phyloP scores from a whole-genome alignment of 2,329 filamentous ascomycete genomes.

The Microsporum audouinii region DNA sequence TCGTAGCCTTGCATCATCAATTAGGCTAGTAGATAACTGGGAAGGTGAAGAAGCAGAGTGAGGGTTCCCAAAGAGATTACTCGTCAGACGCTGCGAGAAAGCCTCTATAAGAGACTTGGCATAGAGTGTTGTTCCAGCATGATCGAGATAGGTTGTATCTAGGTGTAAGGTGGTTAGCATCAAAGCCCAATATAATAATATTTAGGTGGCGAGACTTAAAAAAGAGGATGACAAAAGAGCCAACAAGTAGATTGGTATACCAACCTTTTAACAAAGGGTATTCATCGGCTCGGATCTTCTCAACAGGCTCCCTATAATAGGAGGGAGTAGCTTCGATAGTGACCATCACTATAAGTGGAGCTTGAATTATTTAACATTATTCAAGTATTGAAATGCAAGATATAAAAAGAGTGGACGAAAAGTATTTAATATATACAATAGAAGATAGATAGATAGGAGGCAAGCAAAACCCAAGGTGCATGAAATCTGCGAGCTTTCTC shows the following conservation, averaged over 20 bases:
- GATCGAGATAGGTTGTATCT: conserved; percentile 77
- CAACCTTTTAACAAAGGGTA: conserved; percentile 37
- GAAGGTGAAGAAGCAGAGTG: conserved; percentile 78
- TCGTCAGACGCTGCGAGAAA: conserved; percentile 68
- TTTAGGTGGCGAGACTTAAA: not conserved
- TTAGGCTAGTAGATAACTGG: conserved; percentile 58
- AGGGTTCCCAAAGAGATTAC: conserved; percentile 76
- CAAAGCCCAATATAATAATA: not conserved
- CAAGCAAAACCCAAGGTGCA: not conserved
- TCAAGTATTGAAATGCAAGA: not conserved
- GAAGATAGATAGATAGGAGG: not conserved
- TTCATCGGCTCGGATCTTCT: conserved; percentile 36
- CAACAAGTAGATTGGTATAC: not conserved
- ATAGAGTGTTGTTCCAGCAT: conserved; percentile 84
- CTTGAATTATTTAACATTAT: not conserved
- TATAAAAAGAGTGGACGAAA: not conserved
- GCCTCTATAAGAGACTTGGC: conserved; percentile 68
- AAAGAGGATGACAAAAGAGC: not conserved
- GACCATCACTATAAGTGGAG: not conserved
- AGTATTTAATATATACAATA: not conserved
- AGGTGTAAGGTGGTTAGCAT: not conserved
- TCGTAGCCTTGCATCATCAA: conserved; percentile 64
- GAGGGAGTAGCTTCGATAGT: not conserved
- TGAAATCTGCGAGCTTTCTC: not conserved
- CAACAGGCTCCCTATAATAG: conserved; percentile 29